These are phyloP conservation scores for Saccharomycopsis sp. DNA, from an alignment of 805 yeast genomes.

Conservation along the genomic window DNA sequence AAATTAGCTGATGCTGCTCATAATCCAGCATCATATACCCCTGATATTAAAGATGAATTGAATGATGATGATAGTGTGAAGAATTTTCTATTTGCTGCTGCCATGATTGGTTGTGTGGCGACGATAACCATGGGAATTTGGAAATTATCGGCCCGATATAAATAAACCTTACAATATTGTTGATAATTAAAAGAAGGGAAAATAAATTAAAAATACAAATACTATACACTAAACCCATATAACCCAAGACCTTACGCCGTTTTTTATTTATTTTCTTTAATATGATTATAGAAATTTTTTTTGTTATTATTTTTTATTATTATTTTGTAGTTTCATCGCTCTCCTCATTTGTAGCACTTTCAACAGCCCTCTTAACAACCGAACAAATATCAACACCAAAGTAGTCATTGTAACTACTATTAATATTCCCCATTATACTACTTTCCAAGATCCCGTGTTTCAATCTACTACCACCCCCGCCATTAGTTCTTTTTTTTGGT, in stretches of 20 bases:
- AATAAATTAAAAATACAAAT: no score
- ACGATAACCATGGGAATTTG: slow-evolving; percentile 60
- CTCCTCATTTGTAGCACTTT: slow-evolving; percentile 24
- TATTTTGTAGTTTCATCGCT: background rate
- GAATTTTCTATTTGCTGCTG: slow-evolving; percentile 51
- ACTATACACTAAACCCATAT: no score
- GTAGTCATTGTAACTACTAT: slow-evolving; percentile 36
- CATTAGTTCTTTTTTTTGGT: slow-evolving; percentile 13
- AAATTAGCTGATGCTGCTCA: slow-evolving; percentile 87
- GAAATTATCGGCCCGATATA: slow-evolving; percentile 28
- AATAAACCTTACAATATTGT: background rate
- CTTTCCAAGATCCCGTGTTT: slow-evolving; percentile 12
- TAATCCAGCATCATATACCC: slow-evolving; percentile 69
- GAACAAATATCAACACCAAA: slow-evolving; percentile 54
- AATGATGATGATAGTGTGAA: slow-evolving; percentile 36
- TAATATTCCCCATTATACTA: slow-evolving; percentile 21
- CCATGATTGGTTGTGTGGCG: slow-evolving; percentile 62
- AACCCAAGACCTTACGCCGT: no score
- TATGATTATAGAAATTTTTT: no score
- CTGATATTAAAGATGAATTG: slow-evolving; percentile 64
- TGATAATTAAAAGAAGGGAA: no score
- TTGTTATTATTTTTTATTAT: no score
- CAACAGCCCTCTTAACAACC: slow-evolving; percentile 41
- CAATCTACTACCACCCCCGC: no score
- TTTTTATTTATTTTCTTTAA: no score